Evolutionary conservation across 2,329 filamentous ascomycete genomes (phyloP).

Genomic region (Aspergillus chevalieri): DNA sequence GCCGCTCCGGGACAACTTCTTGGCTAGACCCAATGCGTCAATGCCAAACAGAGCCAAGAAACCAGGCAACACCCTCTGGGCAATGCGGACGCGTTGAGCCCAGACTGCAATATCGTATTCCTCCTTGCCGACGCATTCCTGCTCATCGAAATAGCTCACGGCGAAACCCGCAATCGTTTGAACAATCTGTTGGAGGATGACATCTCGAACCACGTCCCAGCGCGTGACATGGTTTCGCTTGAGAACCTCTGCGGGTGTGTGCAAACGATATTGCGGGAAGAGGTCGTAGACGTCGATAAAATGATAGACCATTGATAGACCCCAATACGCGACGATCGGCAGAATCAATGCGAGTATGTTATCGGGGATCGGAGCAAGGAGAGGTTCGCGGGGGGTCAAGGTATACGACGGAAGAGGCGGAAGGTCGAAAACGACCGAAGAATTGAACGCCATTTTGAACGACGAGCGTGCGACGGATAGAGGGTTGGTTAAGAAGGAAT

Average conservation of each 20-base stretch:
- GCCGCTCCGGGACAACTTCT: conserved; percentile 60
- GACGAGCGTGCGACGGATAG: conserved; percentile 1
- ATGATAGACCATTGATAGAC: conserved; percentile 79
- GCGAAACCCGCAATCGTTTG: conserved; percentile 67
- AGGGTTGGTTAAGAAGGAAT: neutral
- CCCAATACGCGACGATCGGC: conserved; percentile 84
- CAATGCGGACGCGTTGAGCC: conserved; percentile 73
- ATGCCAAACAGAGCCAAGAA: conserved; percentile 67
- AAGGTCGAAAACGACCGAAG: conserved; percentile 48
- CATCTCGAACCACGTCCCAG: conserved; percentile 82
- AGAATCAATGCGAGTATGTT: conserved; percentile 68
- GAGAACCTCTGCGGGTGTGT: conserved; percentile 85
- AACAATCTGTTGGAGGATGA: conserved; percentile 84
- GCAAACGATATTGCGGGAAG: conserved; percentile 84
- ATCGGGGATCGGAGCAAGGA: conserved; percentile 75
- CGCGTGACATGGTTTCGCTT: conserved; percentile 82
- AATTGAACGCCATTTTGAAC: conserved; percentile 29
- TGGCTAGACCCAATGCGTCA: conserved; percentile 67
- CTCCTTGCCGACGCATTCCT: conserved; percentile 68
- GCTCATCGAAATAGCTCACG: conserved; percentile 65
- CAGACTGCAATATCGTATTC: conserved; percentile 84
- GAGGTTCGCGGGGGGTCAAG: conserved; percentile 60
- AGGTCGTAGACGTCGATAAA: conserved; percentile 76
- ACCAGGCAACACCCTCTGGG: conserved; percentile 69
- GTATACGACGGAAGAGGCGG: conserved; percentile 83